A percentile compares a stretch with the other conserved stretches of the same genome.
phyloP scores from a whole-genome alignment of 352 stramenopile species.

The Globisporangium polare region DNA sequence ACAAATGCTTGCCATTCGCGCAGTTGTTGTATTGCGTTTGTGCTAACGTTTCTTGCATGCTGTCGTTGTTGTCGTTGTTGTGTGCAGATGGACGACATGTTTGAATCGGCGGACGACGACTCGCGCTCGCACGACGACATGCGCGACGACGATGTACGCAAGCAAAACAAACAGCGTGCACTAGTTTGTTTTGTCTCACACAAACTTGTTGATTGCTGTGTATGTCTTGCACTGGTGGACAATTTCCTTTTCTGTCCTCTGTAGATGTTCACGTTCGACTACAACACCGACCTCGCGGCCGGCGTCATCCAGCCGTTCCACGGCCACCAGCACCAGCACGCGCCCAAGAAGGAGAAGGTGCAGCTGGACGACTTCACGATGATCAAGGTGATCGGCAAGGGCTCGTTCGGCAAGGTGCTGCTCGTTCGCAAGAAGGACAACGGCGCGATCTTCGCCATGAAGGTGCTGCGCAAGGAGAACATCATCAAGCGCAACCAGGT shows the following conservation, averaged over 20 bases:
- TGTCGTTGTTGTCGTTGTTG: background rate
- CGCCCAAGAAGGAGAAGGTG: conserved; percentile 65
- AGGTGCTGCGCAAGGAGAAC: conserved; percentile 98
- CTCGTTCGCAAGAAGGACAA: conserved; percentile 93
- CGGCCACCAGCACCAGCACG: conserved; percentile 24
- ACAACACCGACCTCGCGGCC: conserved; percentile 53
- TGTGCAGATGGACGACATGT: conserved; percentile 48
- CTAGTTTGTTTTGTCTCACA: conserved; percentile 1
- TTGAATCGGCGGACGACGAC: conserved; percentile 65
- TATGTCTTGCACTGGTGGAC: background rate
- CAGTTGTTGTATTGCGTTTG: background rate
- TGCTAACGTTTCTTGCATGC: background rate
- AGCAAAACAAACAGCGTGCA: background rate
- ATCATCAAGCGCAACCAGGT: conserved; percentile 95
- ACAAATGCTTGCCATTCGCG: background rate
- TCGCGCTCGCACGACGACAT: conserved; percentile 54
- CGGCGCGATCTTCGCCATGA: conserved; percentile 96
- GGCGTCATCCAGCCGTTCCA: conserved; percentile 21
- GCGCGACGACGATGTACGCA: conserved; percentile 14
- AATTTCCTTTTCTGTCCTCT: conserved; percentile 1
- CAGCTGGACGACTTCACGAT: conserved; percentile 93
- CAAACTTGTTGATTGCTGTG: background rate
- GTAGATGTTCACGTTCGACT: conserved; percentile 76
- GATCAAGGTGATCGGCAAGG: conserved; percentile 97
- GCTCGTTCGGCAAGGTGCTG: conserved; percentile 95